A percentile compares a stretch with the other conserved stretches of the same genome.
Conservation (phyloP, 1,284 basidiomycete genomes). For the Ganoderma sinense region DNA sequence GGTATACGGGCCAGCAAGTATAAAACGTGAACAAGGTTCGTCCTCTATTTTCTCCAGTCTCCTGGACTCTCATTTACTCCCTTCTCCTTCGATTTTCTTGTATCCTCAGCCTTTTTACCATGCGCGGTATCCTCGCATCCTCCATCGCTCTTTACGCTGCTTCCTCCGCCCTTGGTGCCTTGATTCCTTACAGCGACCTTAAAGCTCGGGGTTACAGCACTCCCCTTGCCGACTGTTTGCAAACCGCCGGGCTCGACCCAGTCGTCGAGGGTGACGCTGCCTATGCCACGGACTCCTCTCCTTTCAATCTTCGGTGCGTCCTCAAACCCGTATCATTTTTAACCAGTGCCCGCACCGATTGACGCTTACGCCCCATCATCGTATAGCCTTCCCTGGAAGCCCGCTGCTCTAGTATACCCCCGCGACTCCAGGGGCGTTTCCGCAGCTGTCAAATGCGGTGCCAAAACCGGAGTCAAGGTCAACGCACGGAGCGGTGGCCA, state of each 20-base stretch:
- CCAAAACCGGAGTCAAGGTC: conserved; percentile 13
- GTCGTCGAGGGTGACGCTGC: conserved; percentile 15
- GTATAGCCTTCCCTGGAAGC: conserved; percentile 12
- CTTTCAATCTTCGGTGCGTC: conserved; percentile 21
- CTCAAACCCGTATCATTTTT: neutral
- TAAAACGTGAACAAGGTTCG: neutral
- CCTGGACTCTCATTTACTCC: neutral
- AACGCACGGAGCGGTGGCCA: conserved; percentile 23
- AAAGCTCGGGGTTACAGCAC: conserved; percentile 7
- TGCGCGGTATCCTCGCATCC: conserved; percentile 11
- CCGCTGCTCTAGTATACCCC: conserved; percentile 14
- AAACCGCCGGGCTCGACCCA: conserved; percentile 11
- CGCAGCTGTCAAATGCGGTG: conserved; percentile 14
- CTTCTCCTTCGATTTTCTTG: neutral
- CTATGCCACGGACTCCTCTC: conserved; percentile 12
- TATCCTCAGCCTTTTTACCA: neutral
- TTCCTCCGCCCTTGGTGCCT: conserved; percentile 9
- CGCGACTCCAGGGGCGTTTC: conserved; percentile 7
- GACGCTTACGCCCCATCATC: neutral
- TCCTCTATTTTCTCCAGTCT: neutral
- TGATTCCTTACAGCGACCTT: conserved; percentile 8
- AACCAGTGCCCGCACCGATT: neutral
- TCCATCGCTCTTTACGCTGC: conserved; percentile 11
- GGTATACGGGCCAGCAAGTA: neutral
- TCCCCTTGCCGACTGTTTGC: conserved; percentile 9